Conservation (phyloP, 371 early-diverging fungal species). For the Rhizopus microsporus region DNA sequence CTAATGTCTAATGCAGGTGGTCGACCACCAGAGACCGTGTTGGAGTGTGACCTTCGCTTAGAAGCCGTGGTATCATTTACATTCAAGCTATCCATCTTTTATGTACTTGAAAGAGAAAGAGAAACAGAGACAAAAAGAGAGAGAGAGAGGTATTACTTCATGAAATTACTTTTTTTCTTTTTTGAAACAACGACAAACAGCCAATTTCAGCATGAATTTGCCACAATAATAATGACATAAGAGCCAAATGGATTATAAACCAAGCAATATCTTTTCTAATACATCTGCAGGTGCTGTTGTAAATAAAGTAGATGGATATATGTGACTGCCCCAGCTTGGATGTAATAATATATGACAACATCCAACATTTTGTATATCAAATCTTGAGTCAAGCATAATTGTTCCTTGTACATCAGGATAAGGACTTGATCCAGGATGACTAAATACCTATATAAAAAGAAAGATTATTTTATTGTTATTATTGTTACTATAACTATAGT, state of each 20-base stretch:
- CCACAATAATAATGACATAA: background rate
- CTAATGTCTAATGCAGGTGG: slow-evolving; percentile 22
- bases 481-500: slow-evolving; percentile 15
- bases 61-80: background rate
- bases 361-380: slow-evolving; percentile 75
- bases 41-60: slow-evolving; percentile 13
- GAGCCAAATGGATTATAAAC: slow-evolving; percentile 1
- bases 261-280: slow-evolving; percentile 44
- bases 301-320: slow-evolving; percentile 88
- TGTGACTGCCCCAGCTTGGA: slow-evolving; percentile 83
- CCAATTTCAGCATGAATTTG: slow-evolving; percentile 3
- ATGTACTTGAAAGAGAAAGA: background rate
- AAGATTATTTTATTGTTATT: background rate
- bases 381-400: slow-evolving; percentile 58
- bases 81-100: background rate
- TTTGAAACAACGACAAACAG: slow-evolving; percentile 1
- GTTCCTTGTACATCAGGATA: slow-evolving; percentile 90
- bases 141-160: slow-evolving; percentile 6
- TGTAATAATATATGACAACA: slow-evolving; percentile 85
- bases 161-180: background rate
- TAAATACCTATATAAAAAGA: slow-evolving; percentile 38
- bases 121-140: background rate
- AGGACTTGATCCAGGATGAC: slow-evolving; percentile 67
- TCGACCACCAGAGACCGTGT: slow-evolving; percentile 18
- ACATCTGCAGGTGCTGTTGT: slow-evolving; percentile 76